Conservation (phyloP, 202 grass and related monocot species). For the Setaria italica region DNA sequence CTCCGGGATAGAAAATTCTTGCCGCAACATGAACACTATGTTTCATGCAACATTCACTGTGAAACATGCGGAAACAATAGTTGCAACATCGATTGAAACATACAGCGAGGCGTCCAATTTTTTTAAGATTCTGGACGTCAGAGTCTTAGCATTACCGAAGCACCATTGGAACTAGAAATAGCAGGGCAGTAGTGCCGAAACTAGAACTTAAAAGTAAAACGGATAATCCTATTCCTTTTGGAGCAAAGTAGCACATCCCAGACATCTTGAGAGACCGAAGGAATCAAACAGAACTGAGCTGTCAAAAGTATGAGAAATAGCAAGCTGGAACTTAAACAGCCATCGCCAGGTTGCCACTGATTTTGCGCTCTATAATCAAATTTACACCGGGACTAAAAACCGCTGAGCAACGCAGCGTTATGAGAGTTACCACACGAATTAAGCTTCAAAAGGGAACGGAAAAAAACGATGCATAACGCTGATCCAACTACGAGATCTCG, state of each 20-base stretch:
- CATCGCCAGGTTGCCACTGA: constrained; percentile 1
- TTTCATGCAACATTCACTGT: no score
- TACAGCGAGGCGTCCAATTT: no score
- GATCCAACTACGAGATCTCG: constrained; percentile 46
- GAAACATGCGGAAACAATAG: no score
- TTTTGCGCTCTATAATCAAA: neutral
- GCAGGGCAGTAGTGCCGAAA: neutral
- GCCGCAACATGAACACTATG: no score
- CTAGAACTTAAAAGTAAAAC: neutral
- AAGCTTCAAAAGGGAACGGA: neutral
- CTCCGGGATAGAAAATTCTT: no score
- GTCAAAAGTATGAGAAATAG: neutral
- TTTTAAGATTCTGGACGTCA: no score
- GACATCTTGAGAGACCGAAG: neutral
- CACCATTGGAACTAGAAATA: neutral
- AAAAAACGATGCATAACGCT: neutral
- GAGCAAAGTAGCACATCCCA: neutral
- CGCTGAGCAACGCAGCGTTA: neutral
- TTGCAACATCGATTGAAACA: no score
- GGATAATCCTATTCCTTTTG: neutral
- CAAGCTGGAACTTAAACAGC: neutral
- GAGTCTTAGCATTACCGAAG: neutral
- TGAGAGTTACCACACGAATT: neutral
- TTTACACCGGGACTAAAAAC: neutral
- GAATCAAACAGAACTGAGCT: neutral